Conservation (phyloP, 2,329 filamentous ascomycete genomes). For the Nothopassalora personata region DNA sequence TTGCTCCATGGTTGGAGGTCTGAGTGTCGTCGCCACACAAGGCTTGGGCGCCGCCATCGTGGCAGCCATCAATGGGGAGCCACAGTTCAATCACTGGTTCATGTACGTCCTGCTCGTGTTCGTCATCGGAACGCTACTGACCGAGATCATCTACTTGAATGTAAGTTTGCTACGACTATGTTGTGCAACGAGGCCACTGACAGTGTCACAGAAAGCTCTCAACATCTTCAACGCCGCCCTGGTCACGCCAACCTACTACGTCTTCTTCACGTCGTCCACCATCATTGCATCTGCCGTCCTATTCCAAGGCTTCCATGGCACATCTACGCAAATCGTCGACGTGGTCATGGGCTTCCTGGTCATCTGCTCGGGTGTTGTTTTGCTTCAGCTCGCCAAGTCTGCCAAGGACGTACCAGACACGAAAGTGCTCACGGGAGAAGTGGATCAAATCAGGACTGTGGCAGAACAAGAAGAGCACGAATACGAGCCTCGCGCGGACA, state of each 20-base stretch:
- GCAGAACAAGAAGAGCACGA: slow-evolving; percentile 95
- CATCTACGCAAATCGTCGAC: slow-evolving; percentile 71
- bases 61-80: slow-evolving; percentile 71
- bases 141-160: slow-evolving; percentile 93
- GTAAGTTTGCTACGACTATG: slow-evolving; percentile 49
- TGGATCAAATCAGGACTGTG: slow-evolving; percentile 92
- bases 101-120: slow-evolving; percentile 87
- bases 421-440: slow-evolving; percentile 83
- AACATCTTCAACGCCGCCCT: slow-evolving; percentile 96
- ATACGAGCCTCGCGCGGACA: slow-evolving; percentile 90
- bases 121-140: slow-evolving; percentile 79
- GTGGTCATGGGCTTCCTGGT: slow-evolving; percentile 90
- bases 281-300: slow-evolving; percentile 90
- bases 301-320: slow-evolving; percentile 91
- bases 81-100: slow-evolving; percentile 98
- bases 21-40: slow-evolving; percentile 93
- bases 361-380: slow-evolving; percentile 86
- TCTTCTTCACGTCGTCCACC: slow-evolving; percentile 93
- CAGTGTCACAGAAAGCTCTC: slow-evolving; percentile 76
- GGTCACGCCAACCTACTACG: slow-evolving; percentile 97
- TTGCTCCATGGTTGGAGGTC: slow-evolving; percentile 87
- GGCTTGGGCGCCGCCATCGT: slow-evolving; percentile 87
- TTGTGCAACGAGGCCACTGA: slow-evolving; percentile 14
- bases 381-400: slow-evolving; percentile 95
- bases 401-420: slow-evolving; percentile 95